Evolutionary conservation across 148 eudicot genomes (phyloP), one percentile per base, ranked within the genome.

Genomic region (Rhododendron molle): DNA sequence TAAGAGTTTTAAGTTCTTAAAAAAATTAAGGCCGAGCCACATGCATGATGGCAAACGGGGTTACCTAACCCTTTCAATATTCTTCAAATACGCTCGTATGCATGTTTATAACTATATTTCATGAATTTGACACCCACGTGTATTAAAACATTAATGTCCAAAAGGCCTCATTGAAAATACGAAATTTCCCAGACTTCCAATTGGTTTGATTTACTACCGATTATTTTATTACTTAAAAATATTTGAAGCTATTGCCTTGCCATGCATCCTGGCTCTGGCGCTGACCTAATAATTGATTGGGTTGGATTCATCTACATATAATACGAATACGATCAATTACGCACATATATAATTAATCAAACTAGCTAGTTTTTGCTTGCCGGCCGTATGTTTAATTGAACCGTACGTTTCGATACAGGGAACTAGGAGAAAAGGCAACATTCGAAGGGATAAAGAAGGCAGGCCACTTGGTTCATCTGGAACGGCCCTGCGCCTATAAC

Each of bases 401-500:
- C n/a, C n/a, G n/a, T n/a, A n/a, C 32, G 32, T 30, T 71, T 15
- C 76, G 44, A 40, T 40, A 40, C 76, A 74, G 78, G 46, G 46
- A 74, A 2, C 78, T 74, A 74, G 78, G 78, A 38, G 78, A 74
- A 34, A 74, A 38, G 46, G 78, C 78, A 74, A 74, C 78, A 18
- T 1, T 74, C 0, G 46, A 38, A 38, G 78, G 78, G 13, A 74
- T 74, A 74, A 38, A 74, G 47, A 74, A 74, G 11, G 78, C 78
- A 16, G 78, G 78, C 38, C 78, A 74, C 78, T 38, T 74, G 44
- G 78, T 74, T 74, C 78, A 74, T 74, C 47, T 74, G n/a, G 78
- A 74, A 36, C 78, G 78, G 46, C 78, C 78, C 46, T 74, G 78
- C 8, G 47, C 23, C 78, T 74, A 74, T 74, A 74, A 74, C 78